These are phyloP conservation scores for Ophiobolus disseminans DNA, from an alignment of 2,329 filamentous ascomycete species.

Conservation along the genomic window DNA sequence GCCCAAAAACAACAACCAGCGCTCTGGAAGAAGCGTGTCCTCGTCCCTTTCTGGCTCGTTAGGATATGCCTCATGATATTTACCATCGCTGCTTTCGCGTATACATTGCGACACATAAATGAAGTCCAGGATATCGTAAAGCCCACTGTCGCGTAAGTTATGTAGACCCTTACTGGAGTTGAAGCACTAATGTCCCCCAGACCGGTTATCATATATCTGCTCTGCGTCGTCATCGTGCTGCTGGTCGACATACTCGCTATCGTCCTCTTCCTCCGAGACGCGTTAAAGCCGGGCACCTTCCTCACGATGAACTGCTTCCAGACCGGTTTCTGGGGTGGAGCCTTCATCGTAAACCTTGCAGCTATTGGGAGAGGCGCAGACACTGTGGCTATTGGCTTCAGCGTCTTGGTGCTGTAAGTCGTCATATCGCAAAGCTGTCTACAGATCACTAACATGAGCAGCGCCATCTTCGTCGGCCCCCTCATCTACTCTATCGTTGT, in stretches of 20 bases:
- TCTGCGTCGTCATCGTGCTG: constrained; percentile 41
- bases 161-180: not conserved
- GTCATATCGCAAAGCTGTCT: not conserved
- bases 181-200: constrained; percentile 31
- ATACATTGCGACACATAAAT: constrained; percentile 27
- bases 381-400: constrained; percentile 33
- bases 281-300: constrained; percentile 41
- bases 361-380: constrained; percentile 29
- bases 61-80: constrained; percentile 44
- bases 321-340: constrained; percentile 43
- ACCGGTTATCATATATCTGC: constrained; percentile 39
- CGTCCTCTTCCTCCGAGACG: constrained; percentile 41
- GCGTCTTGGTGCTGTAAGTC: constrained; percentile 49
- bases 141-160: constrained; percentile 31
- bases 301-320: constrained; percentile 47
- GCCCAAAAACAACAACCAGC: constrained; percentile 23
- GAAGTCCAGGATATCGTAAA: constrained; percentile 23
- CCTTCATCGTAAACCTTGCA: constrained; percentile 43
- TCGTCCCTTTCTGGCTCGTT: constrained; percentile 48
- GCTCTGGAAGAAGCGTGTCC: constrained; percentile 48
- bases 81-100: constrained; percentile 37
- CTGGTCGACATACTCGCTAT: constrained; percentile 46
- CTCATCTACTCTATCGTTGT: constrained; percentile 50
- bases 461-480: constrained; percentile 46
- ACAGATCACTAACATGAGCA: constrained; percentile 23